Conservation (phyloP, 805 yeast species). For the Lipomyces anomalus region DNA sequence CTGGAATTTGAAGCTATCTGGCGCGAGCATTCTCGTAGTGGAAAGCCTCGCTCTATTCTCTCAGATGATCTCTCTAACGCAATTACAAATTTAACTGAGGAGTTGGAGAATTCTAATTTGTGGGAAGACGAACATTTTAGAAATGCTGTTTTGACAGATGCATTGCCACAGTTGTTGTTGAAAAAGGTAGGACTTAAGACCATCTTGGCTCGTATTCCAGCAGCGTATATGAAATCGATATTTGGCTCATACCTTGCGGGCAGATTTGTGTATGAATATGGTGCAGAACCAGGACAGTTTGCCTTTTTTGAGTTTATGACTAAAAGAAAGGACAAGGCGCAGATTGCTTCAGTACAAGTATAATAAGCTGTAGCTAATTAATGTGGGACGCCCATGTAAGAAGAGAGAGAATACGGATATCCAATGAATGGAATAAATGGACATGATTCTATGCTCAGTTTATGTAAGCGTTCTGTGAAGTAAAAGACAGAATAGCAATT, state of each 20-base stretch:
- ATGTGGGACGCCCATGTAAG: no score
- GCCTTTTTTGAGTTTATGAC: slow-evolving; percentile 43
- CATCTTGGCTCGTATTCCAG: slow-evolving; percentile 75
- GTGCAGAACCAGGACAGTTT: slow-evolving; percentile 67
- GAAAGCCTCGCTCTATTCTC: slow-evolving; percentile 52
- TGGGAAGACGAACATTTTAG: slow-evolving; percentile 81
- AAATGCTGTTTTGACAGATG: slow-evolving; percentile 65
- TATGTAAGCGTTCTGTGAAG: no score
- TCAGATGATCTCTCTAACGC: slow-evolving; percentile 80
- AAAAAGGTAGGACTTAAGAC: slow-evolving; percentile 55
- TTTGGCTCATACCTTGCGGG: slow-evolving; percentile 84
- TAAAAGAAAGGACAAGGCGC: no score
- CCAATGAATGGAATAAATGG: no score
- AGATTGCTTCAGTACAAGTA: no score
- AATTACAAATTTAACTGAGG: slow-evolving; percentile 80
- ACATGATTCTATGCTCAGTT: no score
- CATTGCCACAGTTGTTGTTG: slow-evolving; percentile 71
- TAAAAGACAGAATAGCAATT: no score
- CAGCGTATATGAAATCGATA: slow-evolving; percentile 77
- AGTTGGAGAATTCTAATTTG: slow-evolving; percentile 69
- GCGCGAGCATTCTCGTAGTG: slow-evolving; percentile 62
- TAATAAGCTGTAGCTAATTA: no score
- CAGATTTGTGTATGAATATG: slow-evolving; percentile 74
- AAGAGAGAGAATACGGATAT: no score
- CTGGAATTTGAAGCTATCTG: slow-evolving; percentile 83